These are phyloP conservation scores for Candida namnaoensis DNA, from an alignment of 805 yeast species.

Conservation along the genomic window DNA sequence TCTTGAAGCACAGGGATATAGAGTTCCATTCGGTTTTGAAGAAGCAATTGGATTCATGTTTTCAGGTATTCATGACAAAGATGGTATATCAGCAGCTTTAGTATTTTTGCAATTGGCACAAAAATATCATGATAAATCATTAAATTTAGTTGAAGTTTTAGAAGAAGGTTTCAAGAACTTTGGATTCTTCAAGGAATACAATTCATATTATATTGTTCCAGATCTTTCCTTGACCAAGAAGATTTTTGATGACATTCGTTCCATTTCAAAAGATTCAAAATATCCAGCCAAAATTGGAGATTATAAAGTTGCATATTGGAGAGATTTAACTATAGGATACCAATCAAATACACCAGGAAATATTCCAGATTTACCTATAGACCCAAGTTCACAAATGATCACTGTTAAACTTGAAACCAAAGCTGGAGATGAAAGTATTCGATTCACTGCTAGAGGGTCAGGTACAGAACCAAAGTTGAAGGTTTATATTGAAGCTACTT, in stretches of 20 bases:
- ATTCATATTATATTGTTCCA: slow-evolving; percentile 73
- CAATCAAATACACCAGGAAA: slow-evolving; percentile 59
- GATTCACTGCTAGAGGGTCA: slow-evolving; percentile 87
- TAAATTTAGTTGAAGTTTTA: slow-evolving; percentile 40
- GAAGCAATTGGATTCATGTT: slow-evolving; percentile 97
- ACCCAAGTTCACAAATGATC: slow-evolving; percentile 77
- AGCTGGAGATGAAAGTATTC: slow-evolving; percentile 29
- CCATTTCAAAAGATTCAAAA: background rate
- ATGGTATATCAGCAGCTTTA: slow-evolving; percentile 76
- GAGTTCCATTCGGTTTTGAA: slow-evolving; percentile 86
- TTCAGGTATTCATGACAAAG: slow-evolving; percentile 77
- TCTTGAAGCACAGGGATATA: slow-evolving; percentile 50
- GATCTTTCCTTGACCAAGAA: slow-evolving; percentile 39
- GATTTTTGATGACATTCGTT: slow-evolving; percentile 50
- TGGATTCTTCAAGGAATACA: slow-evolving; percentile 79
- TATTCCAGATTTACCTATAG: slow-evolving; percentile 61
- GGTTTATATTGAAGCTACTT: slow-evolving; percentile 77
- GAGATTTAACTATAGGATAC: slow-evolving; percentile 79
- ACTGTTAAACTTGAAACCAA: slow-evolving; percentile 41
- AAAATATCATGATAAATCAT: slow-evolving; percentile 32
- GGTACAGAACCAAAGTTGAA: slow-evolving; percentile 96
- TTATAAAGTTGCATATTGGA: slow-evolving; percentile 54
- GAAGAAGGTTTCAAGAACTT: slow-evolving; percentile 50
- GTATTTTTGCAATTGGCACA: slow-evolving; percentile 67
- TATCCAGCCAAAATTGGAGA: slow-evolving; percentile 46